Conservation (phyloP, 129 eudicot genomes). For the Flaveria trinervia region DNA sequence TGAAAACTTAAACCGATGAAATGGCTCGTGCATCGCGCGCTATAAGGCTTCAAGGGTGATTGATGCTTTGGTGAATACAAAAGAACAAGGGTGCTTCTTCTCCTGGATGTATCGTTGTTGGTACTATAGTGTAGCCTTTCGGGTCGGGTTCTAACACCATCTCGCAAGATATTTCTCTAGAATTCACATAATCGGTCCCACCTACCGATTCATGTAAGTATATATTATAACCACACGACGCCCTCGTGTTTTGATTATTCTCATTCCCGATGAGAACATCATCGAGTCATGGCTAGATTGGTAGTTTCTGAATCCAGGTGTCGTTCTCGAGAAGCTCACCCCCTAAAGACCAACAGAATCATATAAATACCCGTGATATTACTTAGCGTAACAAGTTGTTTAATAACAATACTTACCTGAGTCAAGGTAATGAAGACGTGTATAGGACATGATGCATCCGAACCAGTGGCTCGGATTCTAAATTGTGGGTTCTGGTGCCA, state of each 20-base stretch:
- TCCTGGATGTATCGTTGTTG: slow-evolving; percentile 97
- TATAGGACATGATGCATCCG: slow-evolving; percentile 95
- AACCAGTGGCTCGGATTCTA: slow-evolving; percentile 76
- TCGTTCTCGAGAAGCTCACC: slow-evolving; percentile 94
- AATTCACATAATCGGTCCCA: slow-evolving; percentile 97
- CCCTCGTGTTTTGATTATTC: slow-evolving; percentile 98
- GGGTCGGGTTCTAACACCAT: slow-evolving; percentile 99
- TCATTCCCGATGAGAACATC: slow-evolving; percentile 99
- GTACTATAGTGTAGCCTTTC: slow-evolving; percentile 93
- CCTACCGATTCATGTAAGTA: slow-evolving; percentile 97
- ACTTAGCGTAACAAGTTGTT: background rate
- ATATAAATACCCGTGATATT: background rate
- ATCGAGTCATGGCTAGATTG: slow-evolving; percentile 94
- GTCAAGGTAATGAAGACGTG: slow-evolving; percentile 98
- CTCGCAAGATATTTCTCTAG: slow-evolving; percentile 98
- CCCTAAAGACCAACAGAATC: slow-evolving; percentile 49
- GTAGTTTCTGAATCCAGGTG: slow-evolving; percentile 92
- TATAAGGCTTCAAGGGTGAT: slow-evolving; percentile 81
- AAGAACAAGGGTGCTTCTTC: slow-evolving; percentile 99
- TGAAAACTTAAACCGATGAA: slow-evolving; percentile 15
- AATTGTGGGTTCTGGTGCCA: slow-evolving; percentile 99
- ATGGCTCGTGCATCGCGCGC: slow-evolving; percentile 28
- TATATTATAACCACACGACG: slow-evolving; percentile 91
- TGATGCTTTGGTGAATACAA: slow-evolving; percentile 96
- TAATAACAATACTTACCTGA: slow-evolving; percentile 52